Evolutionary conservation across 768 basidiomycete genomes (phyloP).

Genomic region (Gloeostereum incarnatum): DNA sequence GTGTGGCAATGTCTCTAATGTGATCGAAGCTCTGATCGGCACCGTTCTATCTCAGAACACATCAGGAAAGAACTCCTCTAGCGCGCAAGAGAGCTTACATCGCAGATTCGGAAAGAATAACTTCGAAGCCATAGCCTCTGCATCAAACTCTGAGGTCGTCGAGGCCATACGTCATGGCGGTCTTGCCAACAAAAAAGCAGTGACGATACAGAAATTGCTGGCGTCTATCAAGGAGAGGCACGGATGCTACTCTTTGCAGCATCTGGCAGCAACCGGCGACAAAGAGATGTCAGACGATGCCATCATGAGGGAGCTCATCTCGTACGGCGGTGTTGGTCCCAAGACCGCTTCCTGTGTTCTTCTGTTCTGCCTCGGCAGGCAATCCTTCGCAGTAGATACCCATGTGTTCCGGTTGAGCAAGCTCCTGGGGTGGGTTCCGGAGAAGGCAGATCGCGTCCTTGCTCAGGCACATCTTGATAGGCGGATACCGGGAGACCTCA

Average conservation of each 20-base stretch:
- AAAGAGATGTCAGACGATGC: conserved; percentile 29
- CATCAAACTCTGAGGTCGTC: conserved; percentile 30
- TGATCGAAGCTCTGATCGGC: conserved; percentile 48
- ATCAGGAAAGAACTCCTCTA: conserved; percentile 35
- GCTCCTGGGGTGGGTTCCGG: conserved; percentile 42
- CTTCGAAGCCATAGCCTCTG: conserved; percentile 37
- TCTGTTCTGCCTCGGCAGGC: conserved; percentile 49
- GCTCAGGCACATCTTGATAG: conserved; percentile 51
- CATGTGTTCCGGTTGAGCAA: conserved; percentile 48
- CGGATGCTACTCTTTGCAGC: conserved; percentile 48
- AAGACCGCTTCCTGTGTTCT: conserved; percentile 59
- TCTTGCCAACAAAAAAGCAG: conserved; percentile 52
- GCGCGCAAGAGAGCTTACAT: conserved; percentile 41
- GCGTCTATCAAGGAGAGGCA: conserved; percentile 31
- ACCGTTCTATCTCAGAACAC: conserved; percentile 58
- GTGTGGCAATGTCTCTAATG: conserved; percentile 39
- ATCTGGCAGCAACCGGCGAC: conserved; percentile 25
- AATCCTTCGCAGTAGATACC: conserved; percentile 57
- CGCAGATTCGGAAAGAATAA: conserved; percentile 37
- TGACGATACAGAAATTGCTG: conserved; percentile 41
- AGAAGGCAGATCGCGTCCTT: conserved; percentile 34
- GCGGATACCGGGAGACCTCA: conserved; percentile 39
- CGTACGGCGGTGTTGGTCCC: conserved; percentile 50
- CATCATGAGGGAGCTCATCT: conserved; percentile 49
- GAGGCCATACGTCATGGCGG: conserved; percentile 45